phyloP scores from a whole-genome alignment of 768 basidiomycete genomes.

The Pisolithus orientalis region DNA sequence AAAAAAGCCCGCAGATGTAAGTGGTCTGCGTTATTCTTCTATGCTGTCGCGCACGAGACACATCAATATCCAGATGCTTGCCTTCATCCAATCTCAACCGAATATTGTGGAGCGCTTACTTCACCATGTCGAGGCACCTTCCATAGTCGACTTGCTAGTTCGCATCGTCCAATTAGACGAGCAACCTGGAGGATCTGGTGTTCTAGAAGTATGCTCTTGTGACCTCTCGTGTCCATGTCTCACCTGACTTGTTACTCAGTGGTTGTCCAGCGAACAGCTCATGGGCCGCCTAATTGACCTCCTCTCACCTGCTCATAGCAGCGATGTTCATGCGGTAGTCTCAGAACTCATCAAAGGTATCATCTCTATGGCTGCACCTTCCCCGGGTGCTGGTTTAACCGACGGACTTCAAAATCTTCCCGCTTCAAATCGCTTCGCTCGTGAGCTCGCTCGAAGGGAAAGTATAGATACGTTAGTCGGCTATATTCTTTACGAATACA shows the following conservation, averaged over 20 bases:
- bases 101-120: conserved; percentile 77
- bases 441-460: conserved; percentile 74
- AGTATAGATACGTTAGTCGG: conserved; percentile 66
- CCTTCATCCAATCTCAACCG: conserved; percentile 82
- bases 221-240: conserved; percentile 26
- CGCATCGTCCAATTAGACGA: conserved; percentile 89
- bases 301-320: conserved; percentile 69
- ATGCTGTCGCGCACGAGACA: conserved; percentile 10
- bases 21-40: conserved; percentile 22
- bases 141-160: conserved; percentile 87
- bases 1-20: conserved; percentile 86
- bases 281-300: conserved; percentile 77
- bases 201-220: conserved; percentile 71
- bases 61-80: conserved; percentile 65
- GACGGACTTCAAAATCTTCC: conserved; percentile 64
- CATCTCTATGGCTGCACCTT: conserved; percentile 88
- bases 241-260: conserved; percentile 43
- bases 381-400: conserved; percentile 68
- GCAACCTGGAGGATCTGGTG: conserved; percentile 69
- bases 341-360: conserved; percentile 92
- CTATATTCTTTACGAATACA: conserved; percentile 71
- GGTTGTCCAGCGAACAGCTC: conserved; percentile 80
- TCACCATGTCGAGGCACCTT: conserved; percentile 79
- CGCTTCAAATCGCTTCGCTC: conserved; percentile 80
- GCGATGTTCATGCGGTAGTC: conserved; percentile 78